Conservation (phyloP, 2,329 filamentous ascomycete genomes). For the Cercospora sesami region DNA sequence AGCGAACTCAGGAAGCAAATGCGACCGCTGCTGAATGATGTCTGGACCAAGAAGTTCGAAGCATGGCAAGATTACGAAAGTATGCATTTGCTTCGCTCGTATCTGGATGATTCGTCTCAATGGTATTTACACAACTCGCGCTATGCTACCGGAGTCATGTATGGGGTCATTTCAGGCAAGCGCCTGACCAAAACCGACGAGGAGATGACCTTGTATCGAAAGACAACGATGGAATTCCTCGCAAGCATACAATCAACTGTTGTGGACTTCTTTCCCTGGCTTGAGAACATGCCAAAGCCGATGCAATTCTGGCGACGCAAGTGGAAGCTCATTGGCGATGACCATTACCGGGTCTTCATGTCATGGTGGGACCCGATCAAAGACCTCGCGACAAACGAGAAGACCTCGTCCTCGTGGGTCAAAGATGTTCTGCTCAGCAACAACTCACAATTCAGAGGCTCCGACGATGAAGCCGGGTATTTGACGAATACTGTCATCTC, state of each 20-base stretch:
- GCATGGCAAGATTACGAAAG: slow-evolving; percentile 20
- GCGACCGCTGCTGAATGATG: slow-evolving; percentile 15
- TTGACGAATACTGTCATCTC: slow-evolving; percentile 21
- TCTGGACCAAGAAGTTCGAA: slow-evolving; percentile 16
- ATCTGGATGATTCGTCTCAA: background rate
- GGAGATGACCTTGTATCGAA: slow-evolving; percentile 15
- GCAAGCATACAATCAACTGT: slow-evolving; percentile 11
- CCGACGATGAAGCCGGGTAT: slow-evolving; percentile 17
- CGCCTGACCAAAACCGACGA: slow-evolving; percentile 14
- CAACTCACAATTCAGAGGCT: slow-evolving; percentile 15
- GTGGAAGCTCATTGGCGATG: slow-evolving; percentile 10
- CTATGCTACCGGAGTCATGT: slow-evolving; percentile 18
- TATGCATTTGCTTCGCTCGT: slow-evolving; percentile 9
- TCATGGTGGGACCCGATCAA: slow-evolving; percentile 18
- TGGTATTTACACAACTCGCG: slow-evolving; percentile 18
- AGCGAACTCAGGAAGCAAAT: slow-evolving; percentile 14
- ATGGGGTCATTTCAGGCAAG: slow-evolving; percentile 15
- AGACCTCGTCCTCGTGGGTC: slow-evolving; percentile 8
- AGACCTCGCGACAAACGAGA: background rate
- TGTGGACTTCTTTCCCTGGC: slow-evolving; percentile 20
- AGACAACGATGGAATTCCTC: slow-evolving; percentile 18
- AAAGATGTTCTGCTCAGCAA: slow-evolving; percentile 13
- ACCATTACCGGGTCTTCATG: slow-evolving; percentile 13
- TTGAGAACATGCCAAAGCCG: slow-evolving; percentile 2
- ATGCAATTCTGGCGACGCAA: slow-evolving; percentile 14